Evolutionary conservation across 2,329 filamentous ascomycete genomes (phyloP), one percentile per base, ranked within the genome.

Genomic region (Diaporthe vexans): DNA sequence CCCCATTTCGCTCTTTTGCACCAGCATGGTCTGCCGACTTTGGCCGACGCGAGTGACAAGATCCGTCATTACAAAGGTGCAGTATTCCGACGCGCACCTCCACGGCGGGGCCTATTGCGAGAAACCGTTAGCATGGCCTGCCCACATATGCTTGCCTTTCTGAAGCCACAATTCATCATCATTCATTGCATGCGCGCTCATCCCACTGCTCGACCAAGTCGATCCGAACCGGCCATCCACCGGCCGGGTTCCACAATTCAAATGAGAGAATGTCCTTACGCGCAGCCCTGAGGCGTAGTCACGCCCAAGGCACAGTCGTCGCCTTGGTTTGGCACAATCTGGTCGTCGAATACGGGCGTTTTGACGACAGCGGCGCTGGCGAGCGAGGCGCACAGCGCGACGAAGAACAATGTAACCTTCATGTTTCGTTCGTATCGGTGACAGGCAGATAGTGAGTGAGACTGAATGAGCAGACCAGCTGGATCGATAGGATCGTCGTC

Each of bases 301-400:
- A 89, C 87, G 46, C 89, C 89, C 78, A 87, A 89, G 77, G 86
- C 88, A 79, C 89, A 91, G 79, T 91, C 89, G 37, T 85, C 87
- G 2, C 78, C 48, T 24, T 80, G 77, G 78, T 85, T 87, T 37
- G 82, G 78, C n/a, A 91, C 86, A 46, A 91, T 83, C 80, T 90
- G 88, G 76, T 90, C 82, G 29, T 79, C 74, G 56, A 80, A 82
- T 77, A 91, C 85, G 68, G 89, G 89, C 5, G 87, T 89, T 79
- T 89, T 87, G 79, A 91, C 88, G 65, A 91, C 84, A 72, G 86
- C 88, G 37, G 89, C 89, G 76, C 82, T 86, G 78, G 80, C 87
- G 67, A 89, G 79, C 4, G 87, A 86, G 67, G 83, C 82, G 78
- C 84, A 84, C 37, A 85, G 81, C 71, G 86, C 85, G 59, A 88